Evolutionary conservation across 1,284 basidiomycete genomes (phyloP).

Genomic region (Cryptococcus sp.): DNA sequence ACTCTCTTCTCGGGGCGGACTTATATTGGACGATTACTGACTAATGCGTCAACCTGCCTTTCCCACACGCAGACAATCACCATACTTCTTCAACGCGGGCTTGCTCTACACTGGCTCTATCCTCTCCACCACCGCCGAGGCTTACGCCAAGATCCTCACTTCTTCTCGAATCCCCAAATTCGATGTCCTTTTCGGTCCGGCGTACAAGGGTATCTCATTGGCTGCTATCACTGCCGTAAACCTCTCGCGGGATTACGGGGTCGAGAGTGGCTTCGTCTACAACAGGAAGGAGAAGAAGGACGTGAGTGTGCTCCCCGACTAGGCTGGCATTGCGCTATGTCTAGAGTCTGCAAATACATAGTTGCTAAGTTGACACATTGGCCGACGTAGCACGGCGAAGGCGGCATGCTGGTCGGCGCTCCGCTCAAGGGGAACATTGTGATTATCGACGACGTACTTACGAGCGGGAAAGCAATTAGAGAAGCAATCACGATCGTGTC

Average conservation of each 20-base stretch:
- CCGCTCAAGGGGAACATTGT: constrained; percentile 80
- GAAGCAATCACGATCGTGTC: constrained; percentile 73
- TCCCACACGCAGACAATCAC: constrained; percentile 65
- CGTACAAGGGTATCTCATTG: constrained; percentile 97
- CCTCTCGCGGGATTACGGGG: constrained; percentile 66
- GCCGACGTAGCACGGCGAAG: constrained; percentile 74
- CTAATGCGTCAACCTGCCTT: background rate
- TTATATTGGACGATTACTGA: background rate
- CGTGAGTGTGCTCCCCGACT: constrained; percentile 32
- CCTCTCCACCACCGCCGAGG: constrained; percentile 75
- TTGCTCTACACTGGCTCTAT: constrained; percentile 81
- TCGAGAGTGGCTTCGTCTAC: constrained; percentile 80
- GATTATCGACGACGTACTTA: constrained; percentile 95
- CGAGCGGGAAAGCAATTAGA: constrained; percentile 88
- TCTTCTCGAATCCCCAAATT: constrained; percentile 64
- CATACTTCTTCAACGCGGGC: constrained; percentile 97
- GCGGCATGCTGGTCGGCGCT: constrained; percentile 88
- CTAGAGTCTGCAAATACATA: background rate
- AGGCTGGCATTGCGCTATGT: background rate
- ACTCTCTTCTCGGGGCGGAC: background rate
- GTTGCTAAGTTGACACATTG: background rate
- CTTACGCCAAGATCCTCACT: constrained; percentile 69
- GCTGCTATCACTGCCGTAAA: constrained; percentile 83
- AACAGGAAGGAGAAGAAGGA: constrained; percentile 96
- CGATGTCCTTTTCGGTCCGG: constrained; percentile 93